Evolutionary conservation across 805 yeast genomes (phyloP), one percentile per base, ranked within the genome.

Genomic region (Priceomyces haplophilus): DNA sequence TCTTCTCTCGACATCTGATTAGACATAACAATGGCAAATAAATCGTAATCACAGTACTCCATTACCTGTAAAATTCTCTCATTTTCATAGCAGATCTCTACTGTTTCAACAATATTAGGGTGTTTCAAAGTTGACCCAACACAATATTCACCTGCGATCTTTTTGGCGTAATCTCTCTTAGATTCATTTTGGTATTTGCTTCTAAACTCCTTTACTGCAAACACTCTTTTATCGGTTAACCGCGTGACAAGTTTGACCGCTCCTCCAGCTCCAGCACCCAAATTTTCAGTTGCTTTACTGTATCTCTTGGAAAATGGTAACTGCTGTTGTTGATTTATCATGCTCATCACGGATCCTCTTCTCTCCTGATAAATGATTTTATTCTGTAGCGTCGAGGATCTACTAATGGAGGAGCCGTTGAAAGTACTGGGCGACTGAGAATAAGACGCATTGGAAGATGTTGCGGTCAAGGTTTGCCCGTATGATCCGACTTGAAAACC

Each of bases 1-100:
- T 86, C 95, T 42, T 82, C 82, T 55, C 93, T 73, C 4, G 85
- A 73, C 90, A 86, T 84, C 53, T 80, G 76, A 18, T 89, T 90
- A 3, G 88, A 82, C 95, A 86, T 86, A 12, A 86, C 95, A 34
- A 86, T 88, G 0, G 89, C 88, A 58, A 86, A 86, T 61, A 86
- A 85, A 65, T 86, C 95, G 33, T 80, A 76, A 6, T 95, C 88
- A 54, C 96, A 87, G 61, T 83, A 91, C 65, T 93, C 99, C 97
- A 93, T 89, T 41, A 93, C 88, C 63, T 91, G 96, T 41, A 67
- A 83, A 83, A 49, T 85, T 75, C 85, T 82, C 51, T 78, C 80
- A 53, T 61, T 88, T 78, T 55, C 84, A 48, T 78, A 79, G 41
- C 87, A 81, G 68, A 66, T 87, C 64, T 86, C 95, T 52, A 85